These are phyloP conservation scores for Pythium insidiosum DNA, from an alignment of 352 stramenopile species.

Conservation along the genomic window DNA sequence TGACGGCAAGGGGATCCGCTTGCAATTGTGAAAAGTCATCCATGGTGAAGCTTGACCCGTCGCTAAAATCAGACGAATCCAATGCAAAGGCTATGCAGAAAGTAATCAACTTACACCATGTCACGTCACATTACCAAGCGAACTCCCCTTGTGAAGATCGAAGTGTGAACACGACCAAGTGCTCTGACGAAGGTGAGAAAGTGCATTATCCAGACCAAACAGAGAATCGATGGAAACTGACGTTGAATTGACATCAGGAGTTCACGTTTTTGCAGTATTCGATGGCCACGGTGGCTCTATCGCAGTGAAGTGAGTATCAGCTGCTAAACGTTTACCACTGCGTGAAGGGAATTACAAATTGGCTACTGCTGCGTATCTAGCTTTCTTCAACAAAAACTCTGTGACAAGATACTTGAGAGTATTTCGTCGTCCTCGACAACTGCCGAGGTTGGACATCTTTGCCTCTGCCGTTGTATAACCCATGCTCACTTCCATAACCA, in stretches of 20 bases:
- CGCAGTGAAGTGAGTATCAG: constrained; percentile 47
- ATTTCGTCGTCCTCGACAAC: constrained; percentile 10
- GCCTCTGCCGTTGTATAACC: too few species aligned
- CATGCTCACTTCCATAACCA: too few species aligned
- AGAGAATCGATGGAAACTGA: too few species aligned
- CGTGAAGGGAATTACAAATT: neutral
- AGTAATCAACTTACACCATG: constrained; percentile 12
- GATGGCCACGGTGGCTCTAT: constrained; percentile 61
- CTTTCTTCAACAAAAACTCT: constrained; percentile 8
- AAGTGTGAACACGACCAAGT: constrained; percentile 41
- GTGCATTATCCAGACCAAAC: neutral
- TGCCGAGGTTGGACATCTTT: too few species aligned
- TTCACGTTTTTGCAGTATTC: constrained; percentile 51
- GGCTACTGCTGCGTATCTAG: neutral
- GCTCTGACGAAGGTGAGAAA: constrained; percentile 18
- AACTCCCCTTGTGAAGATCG: constrained; percentile 64
- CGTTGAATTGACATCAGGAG: constrained; percentile 7
- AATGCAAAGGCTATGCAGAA: constrained; percentile 2
- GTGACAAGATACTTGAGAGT: constrained; percentile 7
- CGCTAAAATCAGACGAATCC: neutral
- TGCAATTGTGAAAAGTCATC: too few species aligned
- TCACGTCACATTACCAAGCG: constrained; percentile 55
- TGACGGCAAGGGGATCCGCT: too few species aligned
- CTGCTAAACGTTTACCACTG: neutral
- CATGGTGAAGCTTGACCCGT: too few species aligned